Base-by-base conservation (phyloP, 2,329 filamentous ascomycete genomes). In the Paracorniculantispora psalliotae region DNA sequence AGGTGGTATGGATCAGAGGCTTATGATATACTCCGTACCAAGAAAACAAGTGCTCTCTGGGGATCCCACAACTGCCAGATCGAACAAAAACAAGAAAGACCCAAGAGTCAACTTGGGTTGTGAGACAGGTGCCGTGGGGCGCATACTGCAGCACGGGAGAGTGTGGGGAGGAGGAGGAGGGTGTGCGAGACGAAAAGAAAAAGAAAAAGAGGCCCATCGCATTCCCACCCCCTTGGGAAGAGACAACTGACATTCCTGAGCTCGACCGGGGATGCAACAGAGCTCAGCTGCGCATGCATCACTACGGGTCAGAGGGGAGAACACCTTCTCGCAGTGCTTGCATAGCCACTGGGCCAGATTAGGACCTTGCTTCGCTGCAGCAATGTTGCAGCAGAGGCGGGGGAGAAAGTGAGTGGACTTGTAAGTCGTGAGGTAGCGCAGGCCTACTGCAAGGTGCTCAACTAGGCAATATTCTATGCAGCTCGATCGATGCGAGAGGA, bases 121-220 rank as follows among this genome's bases (percentile, higher is more conserved):
- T 53, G 28, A 53, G 41, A 59, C 57, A 53, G 26, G 17, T n/a
- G 26, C 15, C 56, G 56, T 59, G 56, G 56, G 56, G 56, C 55
- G 19, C 46, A 57, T 43, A 43, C 53, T 30, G 46, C 25, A 46
- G 26, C 39, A 43, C 48, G 37, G 46, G 30, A 44, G 39, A 49
- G 28, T 43, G 49, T 52, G 57, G 48, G n/a, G 28, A 25, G 21
- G 39, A 37, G 35, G n/a, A n/a, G n/a, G n/a, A n/a, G n/a, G n/a
- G 49, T 23, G 57, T 52, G 48, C 30, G 30, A 35, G 41, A n/a
- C 33, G 41, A 46, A 41, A 28, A 41, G 37, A 23, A 23, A 17
- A 10, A 37, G 51, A 54, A 23, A 23, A 17, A 10, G 25, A 37
- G 43, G 8, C 52, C 21, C 53, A 13, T 59, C 30, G 57, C 47